Percentiles rank a stretch among this genome's conserved stretches.
Evolutionary conservation across 2,329 filamentous ascomycete species (phyloP).

Genomic region (Teratosphaeria gauchensis): DNA sequence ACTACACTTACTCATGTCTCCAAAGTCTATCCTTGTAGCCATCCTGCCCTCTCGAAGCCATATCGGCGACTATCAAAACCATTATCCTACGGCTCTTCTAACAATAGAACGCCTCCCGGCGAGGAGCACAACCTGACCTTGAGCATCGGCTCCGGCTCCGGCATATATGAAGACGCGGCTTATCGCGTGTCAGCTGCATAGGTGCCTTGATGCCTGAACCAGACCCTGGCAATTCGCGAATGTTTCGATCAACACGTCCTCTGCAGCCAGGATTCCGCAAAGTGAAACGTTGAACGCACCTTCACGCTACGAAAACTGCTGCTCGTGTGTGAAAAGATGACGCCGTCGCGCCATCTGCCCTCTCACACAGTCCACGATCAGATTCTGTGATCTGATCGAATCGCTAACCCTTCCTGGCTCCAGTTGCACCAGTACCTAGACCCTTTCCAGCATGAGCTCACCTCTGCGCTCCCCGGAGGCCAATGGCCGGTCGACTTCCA

Average conservation of each 20-base stretch:
- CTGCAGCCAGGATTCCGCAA: background rate
- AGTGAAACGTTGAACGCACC: background rate
- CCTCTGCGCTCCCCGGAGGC: slow-evolving; percentile 3
- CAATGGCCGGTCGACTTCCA: slow-evolving; percentile 2
- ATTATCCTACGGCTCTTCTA: too few species aligned
- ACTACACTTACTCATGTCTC: background rate
- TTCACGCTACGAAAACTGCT: background rate
- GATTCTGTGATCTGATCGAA: background rate
- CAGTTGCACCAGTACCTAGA: background rate
- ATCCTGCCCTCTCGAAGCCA: too few species aligned
- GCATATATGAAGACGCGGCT: too few species aligned
- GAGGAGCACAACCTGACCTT: too few species aligned
- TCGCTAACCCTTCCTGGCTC: background rate
- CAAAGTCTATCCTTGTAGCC: background rate
- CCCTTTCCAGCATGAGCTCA: slow-evolving; percentile 4
- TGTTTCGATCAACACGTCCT: background rate
- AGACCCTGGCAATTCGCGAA: background rate
- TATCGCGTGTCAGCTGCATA: background rate
- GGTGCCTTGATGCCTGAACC: background rate
- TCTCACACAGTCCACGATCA: background rate
- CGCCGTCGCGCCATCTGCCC: background rate
- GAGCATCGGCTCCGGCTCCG: too few species aligned
- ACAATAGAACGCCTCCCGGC: too few species aligned
- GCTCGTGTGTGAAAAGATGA: background rate
- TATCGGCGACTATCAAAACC: too few species aligned